Evolutionary conservation across 1,284 basidiomycete species (phyloP), one percentile per base, ranked within the genome.

Genomic region (Boletellus dicymbophilus): DNA sequence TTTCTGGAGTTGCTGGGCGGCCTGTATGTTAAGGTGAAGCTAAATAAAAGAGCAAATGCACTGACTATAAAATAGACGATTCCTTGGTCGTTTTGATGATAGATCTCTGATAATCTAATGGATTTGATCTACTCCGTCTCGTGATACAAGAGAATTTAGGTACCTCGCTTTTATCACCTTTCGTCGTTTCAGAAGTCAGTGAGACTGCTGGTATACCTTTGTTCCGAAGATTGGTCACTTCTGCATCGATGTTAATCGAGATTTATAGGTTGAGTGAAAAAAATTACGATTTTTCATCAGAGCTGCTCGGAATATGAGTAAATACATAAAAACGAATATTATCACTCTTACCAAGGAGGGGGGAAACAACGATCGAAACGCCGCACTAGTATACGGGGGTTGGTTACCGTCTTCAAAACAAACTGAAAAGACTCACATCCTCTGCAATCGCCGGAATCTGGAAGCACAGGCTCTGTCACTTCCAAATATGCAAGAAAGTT

Each of bases 391-490:
- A 30, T 6, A 21, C 2, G 37, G 7, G 26, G 25, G 5, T 34
- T 38, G n/a, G 15, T 37, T 7, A 20, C 10, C 16, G 3, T 11
- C 23, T 16, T 39, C 16, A 10, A 25, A 34, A 34, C 2, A 8
- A 6, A 6, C 3, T 16, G 15, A 7, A 36, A 38, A n/a, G 46
- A 52, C 64, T 28, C 55, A 84, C 84, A 45, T 81, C 75, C 38
- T 80, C 80, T 2, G 85, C 84, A 18, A 89, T 72, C 0, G 92
- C 92, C 25, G 93, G 92, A 11, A 94, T 75, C 68, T 95, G 93
- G 60, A 94, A 95, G 68, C 92, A 95, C 5, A 95, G 62, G 56
- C 90, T 90, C 87, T 69, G 41, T 11, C 26, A 11, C 40, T n/a
- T 15, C n/a, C 18, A 12, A 23, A 13, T 21, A 38, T 26, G 30